These are phyloP conservation scores for Arachnomyces sp. DNA, from an alignment of 2,329 filamentous ascomycete species.

Conservation along the genomic window DNA sequence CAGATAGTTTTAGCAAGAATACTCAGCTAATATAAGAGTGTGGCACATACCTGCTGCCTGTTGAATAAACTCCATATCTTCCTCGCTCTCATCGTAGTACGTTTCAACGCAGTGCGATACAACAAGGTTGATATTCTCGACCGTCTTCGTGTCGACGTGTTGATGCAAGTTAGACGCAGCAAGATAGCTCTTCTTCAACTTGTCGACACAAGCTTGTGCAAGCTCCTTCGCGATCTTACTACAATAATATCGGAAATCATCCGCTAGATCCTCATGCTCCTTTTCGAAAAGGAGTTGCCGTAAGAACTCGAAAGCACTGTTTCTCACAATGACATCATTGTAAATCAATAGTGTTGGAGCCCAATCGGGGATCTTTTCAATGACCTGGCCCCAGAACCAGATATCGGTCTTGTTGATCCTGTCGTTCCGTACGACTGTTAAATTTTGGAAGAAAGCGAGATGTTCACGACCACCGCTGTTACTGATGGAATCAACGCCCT, in stretches of 20 bases:
- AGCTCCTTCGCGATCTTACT: conserved; percentile 25
- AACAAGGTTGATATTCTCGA: conserved; percentile 30
- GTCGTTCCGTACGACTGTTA: conserved; percentile 32
- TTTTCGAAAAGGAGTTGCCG: conserved; percentile 35
- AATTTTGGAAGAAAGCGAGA: conserved; percentile 43
- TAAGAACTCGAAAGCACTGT: conserved; percentile 37
- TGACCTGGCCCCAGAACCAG: conserved; percentile 28
- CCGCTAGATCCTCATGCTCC: conserved; percentile 21
- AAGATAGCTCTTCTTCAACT: conserved; percentile 26
- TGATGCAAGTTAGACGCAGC: conserved; percentile 14
- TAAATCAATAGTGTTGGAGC: conserved; percentile 46
- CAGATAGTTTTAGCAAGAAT: background rate
- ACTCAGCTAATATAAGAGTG: background rate
- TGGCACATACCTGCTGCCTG: conserved; percentile 27
- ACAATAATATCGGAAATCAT: conserved; percentile 21
- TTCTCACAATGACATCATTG: conserved; percentile 38
- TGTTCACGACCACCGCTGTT: conserved; percentile 42
- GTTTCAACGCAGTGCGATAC: conserved; percentile 30
- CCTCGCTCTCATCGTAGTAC: conserved; percentile 30
- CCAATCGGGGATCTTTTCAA: conserved; percentile 41
- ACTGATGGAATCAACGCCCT: conserved; percentile 42
- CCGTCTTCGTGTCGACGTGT: conserved; percentile 26
- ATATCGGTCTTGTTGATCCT: conserved; percentile 24
- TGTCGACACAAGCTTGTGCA: conserved; percentile 23
- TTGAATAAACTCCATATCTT: conserved; percentile 26